These are phyloP conservation scores for Amanita phalloides DNA, from an alignment of 768 basidiomycete species.

Conservation along the genomic window DNA sequence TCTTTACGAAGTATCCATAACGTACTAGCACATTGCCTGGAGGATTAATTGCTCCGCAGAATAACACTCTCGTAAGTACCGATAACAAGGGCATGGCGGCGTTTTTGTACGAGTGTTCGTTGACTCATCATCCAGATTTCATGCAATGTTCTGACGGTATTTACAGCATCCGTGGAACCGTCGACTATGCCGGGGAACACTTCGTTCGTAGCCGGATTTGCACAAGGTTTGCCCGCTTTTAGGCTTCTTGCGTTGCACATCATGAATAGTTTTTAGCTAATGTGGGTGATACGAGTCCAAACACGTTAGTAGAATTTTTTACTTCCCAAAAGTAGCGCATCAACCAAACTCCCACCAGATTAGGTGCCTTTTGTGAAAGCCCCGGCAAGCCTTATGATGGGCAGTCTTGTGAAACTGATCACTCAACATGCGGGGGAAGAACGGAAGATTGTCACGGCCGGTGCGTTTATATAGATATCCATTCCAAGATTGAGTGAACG, in stretches of 20 bases:
- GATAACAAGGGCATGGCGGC: constrained; percentile 88
- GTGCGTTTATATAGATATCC: constrained; percentile 18
- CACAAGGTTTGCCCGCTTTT: constrained; percentile 43
- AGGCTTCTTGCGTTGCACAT: constrained; percentile 4
- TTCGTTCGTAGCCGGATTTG: constrained; percentile 65
- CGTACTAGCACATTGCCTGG: too few relatives aligned
- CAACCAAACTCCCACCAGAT: constrained; percentile 19
- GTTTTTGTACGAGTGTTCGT: constrained; percentile 61
- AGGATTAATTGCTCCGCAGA: constrained; percentile 27
- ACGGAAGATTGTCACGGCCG: constrained; percentile 63
- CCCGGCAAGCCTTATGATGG: constrained; percentile 64
- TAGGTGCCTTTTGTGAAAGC: constrained; percentile 70
- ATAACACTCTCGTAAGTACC: constrained; percentile 70
- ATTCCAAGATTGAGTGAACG: not conserved
- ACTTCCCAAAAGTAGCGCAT: constrained; percentile 2
- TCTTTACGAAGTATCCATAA: constrained; percentile 49
- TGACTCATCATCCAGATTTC: not conserved
- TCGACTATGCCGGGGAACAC: constrained; percentile 54
- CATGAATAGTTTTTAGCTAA: constrained; percentile 37
- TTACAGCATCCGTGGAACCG: constrained; percentile 52
- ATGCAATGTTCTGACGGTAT: not conserved
- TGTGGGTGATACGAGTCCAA: constrained; percentile 71
- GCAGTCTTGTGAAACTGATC: constrained; percentile 53
- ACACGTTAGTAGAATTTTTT: constrained; percentile 42
- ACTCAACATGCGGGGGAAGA: constrained; percentile 66